A percentile compares a stretch with the other conserved stretches of the same genome.
These are phyloP conservation scores for Salvia hispanica DNA, from an alignment of 257 asterid species.

Conservation along the genomic window DNA sequence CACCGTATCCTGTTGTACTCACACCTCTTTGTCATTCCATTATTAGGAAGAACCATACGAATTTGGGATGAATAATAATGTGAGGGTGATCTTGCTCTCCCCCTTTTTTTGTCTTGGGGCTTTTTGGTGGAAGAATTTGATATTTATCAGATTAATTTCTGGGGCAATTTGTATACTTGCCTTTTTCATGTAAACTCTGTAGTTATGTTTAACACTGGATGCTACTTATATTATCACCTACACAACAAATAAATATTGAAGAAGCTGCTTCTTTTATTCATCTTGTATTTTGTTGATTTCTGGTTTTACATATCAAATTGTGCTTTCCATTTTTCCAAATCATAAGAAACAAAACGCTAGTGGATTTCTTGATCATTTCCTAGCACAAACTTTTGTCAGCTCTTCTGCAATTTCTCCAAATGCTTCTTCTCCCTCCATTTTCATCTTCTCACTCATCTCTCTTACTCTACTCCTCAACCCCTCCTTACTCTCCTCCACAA, in stretches of 20 bases:
- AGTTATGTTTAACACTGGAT: slow-evolving; percentile 41
- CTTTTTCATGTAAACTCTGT: slow-evolving; percentile 42
- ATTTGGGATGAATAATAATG: slow-evolving; percentile 44
- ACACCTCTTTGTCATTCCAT: slow-evolving; percentile 38
- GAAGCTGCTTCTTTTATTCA: slow-evolving; percentile 2
- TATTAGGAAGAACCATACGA: slow-evolving; percentile 38
- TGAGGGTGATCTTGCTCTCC: slow-evolving; percentile 41
- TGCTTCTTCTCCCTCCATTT: slow-evolving; percentile 25
- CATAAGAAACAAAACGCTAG: background rate
- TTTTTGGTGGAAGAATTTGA: slow-evolving; percentile 50
- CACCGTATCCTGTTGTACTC: slow-evolving; percentile 44
- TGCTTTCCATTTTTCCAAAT: background rate
- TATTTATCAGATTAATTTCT: slow-evolving; percentile 37
- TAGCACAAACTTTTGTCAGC: slow-evolving; percentile 10
- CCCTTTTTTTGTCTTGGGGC: slow-evolving; percentile 47
- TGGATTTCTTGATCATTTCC: background rate
- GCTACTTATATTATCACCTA: slow-evolving; percentile 27
- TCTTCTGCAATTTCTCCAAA: background rate
- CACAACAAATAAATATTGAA: slow-evolving; percentile 23
- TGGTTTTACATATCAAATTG: background rate
- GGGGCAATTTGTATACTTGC: slow-evolving; percentile 41
- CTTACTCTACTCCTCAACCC: slow-evolving; percentile 10
- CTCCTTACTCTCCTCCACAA: slow-evolving; percentile 24
- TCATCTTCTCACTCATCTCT: slow-evolving; percentile 22
- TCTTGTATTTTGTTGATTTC: background rate